Percentiles rank a stretch among this genome's conserved stretches.
Conservation (phyloP, 2,329 filamentous ascomycete species). For the Cordyceps militaris region DNA sequence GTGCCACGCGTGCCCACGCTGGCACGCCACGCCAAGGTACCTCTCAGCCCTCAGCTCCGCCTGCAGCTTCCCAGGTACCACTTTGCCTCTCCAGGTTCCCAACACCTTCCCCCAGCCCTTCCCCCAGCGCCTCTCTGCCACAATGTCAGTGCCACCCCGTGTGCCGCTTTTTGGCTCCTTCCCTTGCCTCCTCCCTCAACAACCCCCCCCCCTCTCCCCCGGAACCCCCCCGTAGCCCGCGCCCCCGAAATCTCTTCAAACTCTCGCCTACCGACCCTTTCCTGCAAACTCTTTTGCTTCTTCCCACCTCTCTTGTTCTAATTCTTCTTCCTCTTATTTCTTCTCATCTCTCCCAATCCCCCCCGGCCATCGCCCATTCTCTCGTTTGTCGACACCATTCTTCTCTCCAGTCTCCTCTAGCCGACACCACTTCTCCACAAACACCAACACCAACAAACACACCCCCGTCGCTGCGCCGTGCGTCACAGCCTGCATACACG, state of each 20-base stretch:
- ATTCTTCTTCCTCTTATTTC: not conserved
- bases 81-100: not conserved
- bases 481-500: slow-evolving; percentile 4
- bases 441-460: not conserved
- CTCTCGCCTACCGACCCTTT: not conserved
- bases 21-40: slow-evolving; percentile 1
- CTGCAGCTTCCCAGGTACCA: not conserved
- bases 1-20: not conserved
- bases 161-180: not conserved
- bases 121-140: not conserved
- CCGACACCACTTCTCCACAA: not conserved
- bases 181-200: not conserved
- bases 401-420: not conserved
- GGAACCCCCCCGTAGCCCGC: not conserved
- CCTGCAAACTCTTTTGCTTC: not conserved
- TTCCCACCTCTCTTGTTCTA: not conserved
- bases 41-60: not conserved
- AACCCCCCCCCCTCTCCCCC: not conserved
- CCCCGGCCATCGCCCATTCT: not conserved
- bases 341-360: not conserved
- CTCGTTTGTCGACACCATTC: not conserved
- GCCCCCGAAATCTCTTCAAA: slow-evolving; percentile 10
- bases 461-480: slow-evolving; percentile 4
- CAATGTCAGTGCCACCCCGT: too few relatives aligned
- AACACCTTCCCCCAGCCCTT: not conserved